Percentiles rank a stretch among this genome's conserved stretches.
phyloP scores from a whole-genome alignment of 163 green algal species.

The Dunaliella salina region DNA sequence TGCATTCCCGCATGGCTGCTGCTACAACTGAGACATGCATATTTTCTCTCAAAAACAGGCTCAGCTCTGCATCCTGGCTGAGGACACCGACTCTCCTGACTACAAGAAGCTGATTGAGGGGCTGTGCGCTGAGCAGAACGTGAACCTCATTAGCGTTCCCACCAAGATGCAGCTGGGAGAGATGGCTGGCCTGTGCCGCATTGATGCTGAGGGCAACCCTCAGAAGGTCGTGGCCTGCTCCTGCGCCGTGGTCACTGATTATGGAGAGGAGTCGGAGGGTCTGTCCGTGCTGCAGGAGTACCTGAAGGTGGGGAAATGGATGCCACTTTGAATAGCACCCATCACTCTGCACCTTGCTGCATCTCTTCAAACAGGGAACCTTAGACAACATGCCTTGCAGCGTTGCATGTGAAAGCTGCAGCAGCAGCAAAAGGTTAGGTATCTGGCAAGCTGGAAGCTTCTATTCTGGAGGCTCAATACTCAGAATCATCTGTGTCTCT shows the following conservation, averaged over 20 bases:
- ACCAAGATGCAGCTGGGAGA: slow-evolving; percentile 90
- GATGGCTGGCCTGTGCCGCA: slow-evolving; percentile 94
- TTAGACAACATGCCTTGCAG: too few species aligned
- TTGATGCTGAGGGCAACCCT: slow-evolving; percentile 94
- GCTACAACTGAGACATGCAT: too few species aligned
- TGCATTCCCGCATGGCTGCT: too few species aligned
- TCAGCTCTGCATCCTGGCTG: slow-evolving; percentile 88
- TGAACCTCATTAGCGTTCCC: slow-evolving; percentile 91
- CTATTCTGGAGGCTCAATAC: too few species aligned
- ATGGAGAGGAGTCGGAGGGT: slow-evolving; percentile 94
- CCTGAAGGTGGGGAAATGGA: slow-evolving; percentile 66
- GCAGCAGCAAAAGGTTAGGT: too few species aligned
- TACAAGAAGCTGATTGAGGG: slow-evolving; percentile 99
- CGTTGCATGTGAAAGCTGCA: too few species aligned
- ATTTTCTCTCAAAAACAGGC: not conserved
- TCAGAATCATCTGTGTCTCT: too few species aligned
- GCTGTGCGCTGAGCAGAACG: slow-evolving; percentile 94
- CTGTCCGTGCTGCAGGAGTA: slow-evolving; percentile 90
- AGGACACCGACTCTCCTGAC: slow-evolving; percentile 98
- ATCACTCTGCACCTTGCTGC: too few species aligned
- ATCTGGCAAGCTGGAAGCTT: too few species aligned
- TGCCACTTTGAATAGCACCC: too few species aligned
- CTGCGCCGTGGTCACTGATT: slow-evolving; percentile 93
- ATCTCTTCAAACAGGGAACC: too few species aligned
- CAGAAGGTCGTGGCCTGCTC: slow-evolving; percentile 96